These are phyloP conservation scores for Hypoxylon sp. DNA, from an alignment of 2,329 filamentous ascomycete species.

Conservation along the genomic window DNA sequence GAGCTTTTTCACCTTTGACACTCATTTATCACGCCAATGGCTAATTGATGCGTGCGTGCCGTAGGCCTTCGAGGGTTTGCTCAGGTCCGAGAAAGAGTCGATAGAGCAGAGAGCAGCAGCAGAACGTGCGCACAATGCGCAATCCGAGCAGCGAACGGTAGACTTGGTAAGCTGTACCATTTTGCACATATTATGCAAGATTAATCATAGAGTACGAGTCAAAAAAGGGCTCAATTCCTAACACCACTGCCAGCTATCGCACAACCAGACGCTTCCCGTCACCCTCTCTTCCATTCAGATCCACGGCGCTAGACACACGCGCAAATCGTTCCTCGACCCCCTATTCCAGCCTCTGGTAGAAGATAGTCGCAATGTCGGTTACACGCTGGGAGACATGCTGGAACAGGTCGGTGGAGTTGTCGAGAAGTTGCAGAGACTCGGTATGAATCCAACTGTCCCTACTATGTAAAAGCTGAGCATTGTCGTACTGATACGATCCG, in stretches of 20 bases:
- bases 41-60: neutral
- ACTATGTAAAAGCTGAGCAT: slow-evolving; percentile 24
- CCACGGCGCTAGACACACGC: slow-evolving; percentile 83
- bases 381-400: slow-evolving; percentile 82
- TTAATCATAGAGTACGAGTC: neutral
- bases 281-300: slow-evolving; percentile 87
- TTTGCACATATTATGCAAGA: slow-evolving; percentile 2
- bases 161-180: slow-evolving; percentile 63
- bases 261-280: slow-evolving; percentile 86
- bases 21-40: slow-evolving; percentile 2
- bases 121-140: slow-evolving; percentile 47
- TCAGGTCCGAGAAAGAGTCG: slow-evolving; percentile 42
- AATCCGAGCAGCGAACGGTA: slow-evolving; percentile 68
- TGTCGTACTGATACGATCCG: slow-evolving; percentile 33
- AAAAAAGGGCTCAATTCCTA: slow-evolving; percentile 9
- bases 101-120: slow-evolving; percentile 41
- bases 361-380: slow-evolving; percentile 69
- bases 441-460: slow-evolving; percentile 58
- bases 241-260: slow-evolving; percentile 64
- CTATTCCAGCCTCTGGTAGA: slow-evolving; percentile 81
- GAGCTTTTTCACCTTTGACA: slow-evolving; percentile 8
- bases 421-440: slow-evolving; percentile 75
- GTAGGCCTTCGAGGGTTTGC: slow-evolving; percentile 44
- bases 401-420: slow-evolving; percentile 41
- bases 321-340: slow-evolving; percentile 81